A percentile compares a stretch with the other conserved stretches of the same genome.
phyloP scores from a whole-genome alignment of 176 grass and related monocot genomes.

The Poa annua region DNA sequence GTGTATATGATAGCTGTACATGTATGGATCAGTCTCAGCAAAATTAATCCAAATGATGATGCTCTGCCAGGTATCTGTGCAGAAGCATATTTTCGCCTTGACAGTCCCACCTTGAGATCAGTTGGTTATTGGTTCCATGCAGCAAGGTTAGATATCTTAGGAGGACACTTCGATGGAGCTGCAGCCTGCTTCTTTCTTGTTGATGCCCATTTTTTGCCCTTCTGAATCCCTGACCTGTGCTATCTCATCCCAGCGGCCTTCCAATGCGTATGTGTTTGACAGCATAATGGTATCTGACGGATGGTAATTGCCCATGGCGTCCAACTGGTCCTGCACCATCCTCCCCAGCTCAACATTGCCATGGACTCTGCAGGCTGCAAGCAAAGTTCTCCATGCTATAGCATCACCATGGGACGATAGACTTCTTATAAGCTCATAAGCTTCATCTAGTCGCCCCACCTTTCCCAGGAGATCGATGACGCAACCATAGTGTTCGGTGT shows the following conservation, averaged over 20 bases:
- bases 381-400: constrained; percentile 56
- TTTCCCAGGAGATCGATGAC: constrained; percentile 58
- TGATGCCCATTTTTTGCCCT: constrained; percentile 29
- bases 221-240: constrained; percentile 39
- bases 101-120: constrained; percentile 3
- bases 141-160: constrained; percentile 15
- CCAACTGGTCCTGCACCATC: constrained; percentile 34
- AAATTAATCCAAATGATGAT: constrained; percentile 8
- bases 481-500: constrained; percentile 47
- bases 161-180: constrained; percentile 41
- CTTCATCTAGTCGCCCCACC: constrained; percentile 46
- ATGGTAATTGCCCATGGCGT: constrained; percentile 49
- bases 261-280: constrained; percentile 52
- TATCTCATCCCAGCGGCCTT: constrained; percentile 52
- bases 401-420: constrained; percentile 44
- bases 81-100: neutral
- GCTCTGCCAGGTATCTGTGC: neutral
- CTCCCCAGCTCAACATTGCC: constrained; percentile 55
- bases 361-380: constrained; percentile 70
- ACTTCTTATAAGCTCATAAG: constrained; percentile 51
- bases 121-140: neutral
- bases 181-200: constrained; percentile 58
- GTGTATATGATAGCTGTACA: constrained; percentile 19
- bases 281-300: constrained; percentile 62
- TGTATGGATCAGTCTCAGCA: neutral